Percentiles rank a stretch among this genome's conserved stretches.
Conservation (phyloP, 768 basidiomycete species). For the Xerocomellus chrysenteron region DNA sequence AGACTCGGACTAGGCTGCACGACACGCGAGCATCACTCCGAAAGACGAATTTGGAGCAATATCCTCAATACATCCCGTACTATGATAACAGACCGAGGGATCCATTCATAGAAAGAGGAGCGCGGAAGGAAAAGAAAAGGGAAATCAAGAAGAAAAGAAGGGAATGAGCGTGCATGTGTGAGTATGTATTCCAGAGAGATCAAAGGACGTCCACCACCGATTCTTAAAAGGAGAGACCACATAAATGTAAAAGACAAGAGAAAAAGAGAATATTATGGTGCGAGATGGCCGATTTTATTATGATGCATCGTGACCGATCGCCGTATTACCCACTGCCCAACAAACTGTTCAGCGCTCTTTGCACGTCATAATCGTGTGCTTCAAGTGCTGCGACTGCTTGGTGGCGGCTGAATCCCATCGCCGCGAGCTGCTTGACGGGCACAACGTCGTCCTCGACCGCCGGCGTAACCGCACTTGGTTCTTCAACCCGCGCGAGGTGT, state of each 20-base stretch:
- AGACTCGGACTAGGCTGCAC: background rate
- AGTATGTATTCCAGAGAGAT: slow-evolving; percentile 29
- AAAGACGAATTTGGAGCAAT: background rate
- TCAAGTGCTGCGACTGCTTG: slow-evolving; percentile 86
- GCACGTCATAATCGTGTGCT: slow-evolving; percentile 79
- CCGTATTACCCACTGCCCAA: slow-evolving; percentile 38
- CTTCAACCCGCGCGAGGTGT: slow-evolving; percentile 46
- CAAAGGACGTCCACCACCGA: slow-evolving; percentile 10
- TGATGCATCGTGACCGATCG: slow-evolving; percentile 1
- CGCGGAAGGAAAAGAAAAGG: background rate
- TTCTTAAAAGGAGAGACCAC: slow-evolving; percentile 18
- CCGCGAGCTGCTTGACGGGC: slow-evolving; percentile 73
- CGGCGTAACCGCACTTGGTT: slow-evolving; percentile 43
- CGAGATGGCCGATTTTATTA: slow-evolving; percentile 21
- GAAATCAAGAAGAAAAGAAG: background rate
- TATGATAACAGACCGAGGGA: slow-evolving; percentile 8
- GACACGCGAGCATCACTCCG: slow-evolving; percentile 7
- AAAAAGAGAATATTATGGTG: slow-evolving; percentile 16
- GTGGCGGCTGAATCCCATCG: slow-evolving; percentile 87
- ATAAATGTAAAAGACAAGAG: slow-evolving; percentile 3
- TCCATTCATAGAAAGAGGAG: slow-evolving; percentile 13
- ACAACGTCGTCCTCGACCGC: slow-evolving; percentile 70
- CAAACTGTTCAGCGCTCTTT: slow-evolving; percentile 72
- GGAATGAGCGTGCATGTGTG: slow-evolving; percentile 30
- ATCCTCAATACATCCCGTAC: background rate